Percentiles rank a stretch among this genome's conserved stretches.
These are phyloP conservation scores for Epichloe festucae DNA, from an alignment of 2,329 filamentous ascomycete species.

Conservation along the genomic window DNA sequence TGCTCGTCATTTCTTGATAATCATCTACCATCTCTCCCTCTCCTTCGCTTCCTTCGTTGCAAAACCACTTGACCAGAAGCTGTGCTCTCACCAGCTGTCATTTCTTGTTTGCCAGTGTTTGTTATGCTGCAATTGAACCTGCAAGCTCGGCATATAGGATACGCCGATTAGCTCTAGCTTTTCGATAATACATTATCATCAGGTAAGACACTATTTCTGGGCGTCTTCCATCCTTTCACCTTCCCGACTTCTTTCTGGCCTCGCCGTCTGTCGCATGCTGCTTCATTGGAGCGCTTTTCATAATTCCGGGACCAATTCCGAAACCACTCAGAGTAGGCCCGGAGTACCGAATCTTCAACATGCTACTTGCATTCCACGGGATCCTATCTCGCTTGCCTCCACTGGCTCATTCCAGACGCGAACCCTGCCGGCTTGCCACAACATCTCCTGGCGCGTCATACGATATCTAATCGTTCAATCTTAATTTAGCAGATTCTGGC, in stretches of 20 bases:
- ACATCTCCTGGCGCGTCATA: slow-evolving; percentile 7
- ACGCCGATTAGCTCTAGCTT: not conserved
- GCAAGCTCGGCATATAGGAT: not conserved
- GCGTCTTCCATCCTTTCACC: not conserved
- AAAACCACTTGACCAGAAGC: not conserved
- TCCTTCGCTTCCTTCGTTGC: not conserved
- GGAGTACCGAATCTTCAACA: not conserved
- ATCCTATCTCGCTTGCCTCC: slow-evolving; percentile 4
- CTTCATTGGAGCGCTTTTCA: not conserved
- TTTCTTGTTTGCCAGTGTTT: not conserved
- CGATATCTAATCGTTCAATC: slow-evolving; percentile 6
- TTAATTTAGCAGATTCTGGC: slow-evolving; percentile 2
- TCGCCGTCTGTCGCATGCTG: not conserved
- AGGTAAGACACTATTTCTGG: slow-evolving; percentile 1
- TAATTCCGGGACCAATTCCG: not conserved
- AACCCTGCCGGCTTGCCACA: slow-evolving; percentile 8
- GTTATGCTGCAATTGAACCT: not conserved
- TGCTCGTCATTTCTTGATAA: slow-evolving; percentile 3
- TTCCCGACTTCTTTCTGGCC: not conserved
- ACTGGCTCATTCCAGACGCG: slow-evolving; percentile 13
- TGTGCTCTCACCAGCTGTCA: not conserved
- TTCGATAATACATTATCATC: not conserved
- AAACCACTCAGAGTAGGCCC: not conserved
- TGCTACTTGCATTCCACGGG: slow-evolving; percentile 6
- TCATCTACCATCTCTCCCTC: not conserved